phyloP scores from a whole-genome alignment of 2,329 filamentous ascomycete genomes.

The Zelopaecilomyces penicillatus region DNA sequence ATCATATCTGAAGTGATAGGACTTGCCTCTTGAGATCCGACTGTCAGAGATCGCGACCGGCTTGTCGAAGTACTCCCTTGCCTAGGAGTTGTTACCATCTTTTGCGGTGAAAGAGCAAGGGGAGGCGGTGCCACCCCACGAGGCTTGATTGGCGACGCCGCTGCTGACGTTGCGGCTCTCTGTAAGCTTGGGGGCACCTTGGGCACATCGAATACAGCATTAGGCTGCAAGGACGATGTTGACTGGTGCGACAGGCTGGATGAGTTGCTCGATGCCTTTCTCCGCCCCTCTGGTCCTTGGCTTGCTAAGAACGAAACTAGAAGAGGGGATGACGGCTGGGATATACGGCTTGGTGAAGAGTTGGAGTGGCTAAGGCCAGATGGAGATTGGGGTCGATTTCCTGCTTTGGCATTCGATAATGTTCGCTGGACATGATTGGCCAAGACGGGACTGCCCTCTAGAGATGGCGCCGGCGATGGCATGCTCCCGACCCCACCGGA shows the following conservation, averaged over 20 bases:
- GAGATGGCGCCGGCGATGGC: constrained; percentile 55
- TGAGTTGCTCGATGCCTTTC: constrained; percentile 87
- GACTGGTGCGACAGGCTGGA: constrained; percentile 78
- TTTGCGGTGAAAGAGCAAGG: constrained; percentile 54
- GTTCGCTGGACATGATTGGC: constrained; percentile 74
- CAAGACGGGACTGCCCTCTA: constrained; percentile 80
- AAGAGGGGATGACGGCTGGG: constrained; percentile 61
- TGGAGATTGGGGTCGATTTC: constrained; percentile 76
- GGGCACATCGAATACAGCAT: constrained; percentile 62
- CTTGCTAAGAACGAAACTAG: constrained; percentile 92
- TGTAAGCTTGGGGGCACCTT: constrained; percentile 52
- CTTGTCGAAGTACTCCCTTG: constrained; percentile 53
- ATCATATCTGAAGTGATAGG: constrained; percentile 60
- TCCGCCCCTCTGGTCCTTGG: constrained; percentile 64
- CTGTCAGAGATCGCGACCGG: constrained; percentile 78
- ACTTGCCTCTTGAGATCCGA: constrained; percentile 89
- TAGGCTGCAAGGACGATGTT: constrained; percentile 57
- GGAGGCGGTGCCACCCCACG: constrained; percentile 43
- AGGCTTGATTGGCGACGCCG: constrained; percentile 49
- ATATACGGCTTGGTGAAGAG: constrained; percentile 79
- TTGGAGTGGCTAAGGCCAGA: constrained; percentile 71
- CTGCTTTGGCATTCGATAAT: constrained; percentile 71
- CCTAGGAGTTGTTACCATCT: constrained; percentile 50
- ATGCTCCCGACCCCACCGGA: constrained; percentile 33
- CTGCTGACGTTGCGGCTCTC: constrained; percentile 48